phyloP scores from a whole-genome alignment of 805 yeast genomes.

The Candida germanica region DNA sequence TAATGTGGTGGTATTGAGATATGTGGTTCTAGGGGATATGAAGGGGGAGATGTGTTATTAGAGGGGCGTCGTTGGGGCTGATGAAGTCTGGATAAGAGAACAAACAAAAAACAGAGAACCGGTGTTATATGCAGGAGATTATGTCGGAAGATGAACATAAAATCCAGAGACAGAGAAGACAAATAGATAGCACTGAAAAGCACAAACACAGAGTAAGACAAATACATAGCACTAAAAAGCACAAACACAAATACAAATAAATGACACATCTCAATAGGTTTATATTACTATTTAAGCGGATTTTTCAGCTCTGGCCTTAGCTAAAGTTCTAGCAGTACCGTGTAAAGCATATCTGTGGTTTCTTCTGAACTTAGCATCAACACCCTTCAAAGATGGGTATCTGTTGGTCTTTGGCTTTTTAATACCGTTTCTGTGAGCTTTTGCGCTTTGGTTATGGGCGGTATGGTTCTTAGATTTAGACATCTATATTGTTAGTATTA shows the following conservation, averaged over 20 bases:
- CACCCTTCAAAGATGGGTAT: slow-evolving; percentile 98
- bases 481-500: slow-evolving; percentile 53
- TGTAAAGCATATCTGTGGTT: slow-evolving; percentile 99
- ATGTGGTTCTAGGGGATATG: no score
- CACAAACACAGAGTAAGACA: background rate
- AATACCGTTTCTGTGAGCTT: slow-evolving; percentile 99
- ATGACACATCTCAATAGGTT: no score
- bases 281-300: slow-evolving; percentile 39
- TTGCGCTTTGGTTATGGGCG: slow-evolving; percentile 98
- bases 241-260: no score
- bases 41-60: no score
- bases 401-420: slow-evolving; percentile 98
- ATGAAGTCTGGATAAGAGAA: no score
- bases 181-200: background rate
- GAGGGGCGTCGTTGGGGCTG: no score
- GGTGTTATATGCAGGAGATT: no score
- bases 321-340: slow-evolving; percentile 94
- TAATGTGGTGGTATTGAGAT: no score
- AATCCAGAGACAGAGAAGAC: background rate
- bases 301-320: slow-evolving; percentile 68
- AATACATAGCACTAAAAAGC: background rate
- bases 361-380: slow-evolving; percentile 98
- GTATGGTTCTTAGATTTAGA: slow-evolving; percentile 99
- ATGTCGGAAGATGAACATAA: no score
- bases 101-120: no score